Percentiles rank a stretch among this genome's conserved stretches.
Conservation (phyloP, 441 rosid species). For the Melastoma candidum region DNA sequence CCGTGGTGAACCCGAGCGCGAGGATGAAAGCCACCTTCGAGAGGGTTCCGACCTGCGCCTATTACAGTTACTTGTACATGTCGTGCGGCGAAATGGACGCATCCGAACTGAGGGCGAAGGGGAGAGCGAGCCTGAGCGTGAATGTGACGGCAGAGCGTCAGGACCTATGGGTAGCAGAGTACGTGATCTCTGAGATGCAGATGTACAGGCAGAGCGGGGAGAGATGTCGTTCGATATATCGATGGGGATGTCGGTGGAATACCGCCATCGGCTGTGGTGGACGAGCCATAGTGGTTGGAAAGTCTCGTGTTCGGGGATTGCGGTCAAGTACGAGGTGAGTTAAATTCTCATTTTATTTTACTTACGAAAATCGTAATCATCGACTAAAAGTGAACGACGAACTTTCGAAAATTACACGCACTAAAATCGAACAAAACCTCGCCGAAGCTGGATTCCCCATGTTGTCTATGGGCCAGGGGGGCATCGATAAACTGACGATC, state of each 20-base stretch:
- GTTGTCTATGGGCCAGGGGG: too few relatives aligned
- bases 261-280: conserved; percentile 27
- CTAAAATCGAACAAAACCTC: too few relatives aligned
- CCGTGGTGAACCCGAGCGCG: conserved; percentile 25
- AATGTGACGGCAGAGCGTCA: not conserved
- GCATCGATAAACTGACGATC: too few relatives aligned
- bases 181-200: not conserved
- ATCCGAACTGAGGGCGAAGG: not conserved
- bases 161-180: not conserved
- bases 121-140: not conserved
- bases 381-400: not conserved
- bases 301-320: conserved; percentile 33
- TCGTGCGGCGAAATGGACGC: conserved; percentile 1
- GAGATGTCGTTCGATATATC: conserved; percentile 1
- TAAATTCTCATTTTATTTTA: too few relatives aligned
- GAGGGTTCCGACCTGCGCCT: conserved; percentile 3
- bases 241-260: conserved; percentile 20
- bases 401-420: too few relatives aligned
- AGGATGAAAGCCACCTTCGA: conserved; percentile 14
- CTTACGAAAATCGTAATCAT: too few relatives aligned
- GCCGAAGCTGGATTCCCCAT: too few relatives aligned
- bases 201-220: not conserved
- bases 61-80: conserved; percentile 6
- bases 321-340: conserved; percentile 21
- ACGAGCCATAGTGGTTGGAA: conserved; percentile 21